Evolutionary conservation across 306 rosid species (phyloP).

Genomic region (Rosa lucieae): DNA sequence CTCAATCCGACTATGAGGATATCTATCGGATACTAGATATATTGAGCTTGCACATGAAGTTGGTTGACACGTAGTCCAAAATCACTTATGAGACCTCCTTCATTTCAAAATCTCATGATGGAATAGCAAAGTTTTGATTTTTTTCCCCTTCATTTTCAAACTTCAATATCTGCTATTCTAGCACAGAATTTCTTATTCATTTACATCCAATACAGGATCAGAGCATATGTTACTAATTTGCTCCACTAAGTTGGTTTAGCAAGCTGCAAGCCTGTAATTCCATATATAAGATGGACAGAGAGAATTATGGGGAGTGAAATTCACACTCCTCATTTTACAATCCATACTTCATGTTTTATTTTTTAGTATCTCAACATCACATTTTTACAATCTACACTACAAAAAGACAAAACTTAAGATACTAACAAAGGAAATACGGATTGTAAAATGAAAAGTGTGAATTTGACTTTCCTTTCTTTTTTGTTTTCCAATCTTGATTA

Average conservation of each 20-base stretch:
- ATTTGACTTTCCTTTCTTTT: neutral
- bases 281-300: neutral
- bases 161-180: neutral
- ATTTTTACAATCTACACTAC: no score
- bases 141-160: neutral
- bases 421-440: no score
- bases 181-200: neutral
- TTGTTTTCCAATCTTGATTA: neutral
- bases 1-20: constrained; percentile 28
- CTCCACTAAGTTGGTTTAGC: neutral
- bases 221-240: neutral
- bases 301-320: neutral
- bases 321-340: no score
- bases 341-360: no score
- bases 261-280: neutral
- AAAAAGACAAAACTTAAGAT: no score
- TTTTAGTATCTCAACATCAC: no score
- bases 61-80: constrained; percentile 30
- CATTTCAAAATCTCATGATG: constrained; percentile 21
- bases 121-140: neutral
- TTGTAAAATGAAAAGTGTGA: no score
- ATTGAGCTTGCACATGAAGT: constrained; percentile 69
- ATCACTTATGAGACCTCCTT: constrained; percentile 9
- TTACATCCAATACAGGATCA: neutral
- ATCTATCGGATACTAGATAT: constrained; percentile 56